Conservation (phyloP, 495 filamentous ascomycete genomes). For the Penicillium atrosanguineum region DNA sequence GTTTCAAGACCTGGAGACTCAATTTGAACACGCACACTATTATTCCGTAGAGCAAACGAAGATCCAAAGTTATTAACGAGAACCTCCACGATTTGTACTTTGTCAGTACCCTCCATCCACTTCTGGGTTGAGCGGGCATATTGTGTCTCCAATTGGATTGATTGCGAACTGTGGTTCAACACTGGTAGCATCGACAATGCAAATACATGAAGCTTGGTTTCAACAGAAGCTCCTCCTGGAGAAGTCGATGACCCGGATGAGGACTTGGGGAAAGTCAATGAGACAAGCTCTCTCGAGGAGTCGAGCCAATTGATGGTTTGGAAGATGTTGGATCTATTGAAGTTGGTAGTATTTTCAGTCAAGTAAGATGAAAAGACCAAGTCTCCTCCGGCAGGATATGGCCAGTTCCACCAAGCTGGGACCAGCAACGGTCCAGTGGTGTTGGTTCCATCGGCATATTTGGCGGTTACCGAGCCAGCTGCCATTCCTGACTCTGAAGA, state of each 20-base stretch:
- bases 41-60: constrained; percentile 36
- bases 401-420: constrained; percentile 46
- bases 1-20: constrained; percentile 37
- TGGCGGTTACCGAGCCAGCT: constrained; percentile 44
- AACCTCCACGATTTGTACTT: constrained; percentile 50
- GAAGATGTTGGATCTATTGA: constrained; percentile 53
- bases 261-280: constrained; percentile 37
- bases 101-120: constrained; percentile 39
- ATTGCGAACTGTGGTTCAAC: background rate
- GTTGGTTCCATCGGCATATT: constrained; percentile 43
- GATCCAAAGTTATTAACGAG: constrained; percentile 49
- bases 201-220: constrained; percentile 27
- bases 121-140: constrained; percentile 54
- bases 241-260: constrained; percentile 15
- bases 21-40: constrained; percentile 36
- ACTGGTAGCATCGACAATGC: constrained; percentile 22
- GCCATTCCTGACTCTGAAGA: constrained; percentile 44
- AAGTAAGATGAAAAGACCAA: constrained; percentile 48
- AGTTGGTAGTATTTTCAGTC: constrained; percentile 43
- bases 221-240: constrained; percentile 17
- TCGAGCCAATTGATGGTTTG: constrained; percentile 47
- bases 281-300: constrained; percentile 41
- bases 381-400: constrained; percentile 49
- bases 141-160: constrained; percentile 35
- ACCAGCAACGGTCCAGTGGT: constrained; percentile 42